Conservation (phyloP, 192 early-diverging fungal genomes). For the Coemansia sp. region DNA sequence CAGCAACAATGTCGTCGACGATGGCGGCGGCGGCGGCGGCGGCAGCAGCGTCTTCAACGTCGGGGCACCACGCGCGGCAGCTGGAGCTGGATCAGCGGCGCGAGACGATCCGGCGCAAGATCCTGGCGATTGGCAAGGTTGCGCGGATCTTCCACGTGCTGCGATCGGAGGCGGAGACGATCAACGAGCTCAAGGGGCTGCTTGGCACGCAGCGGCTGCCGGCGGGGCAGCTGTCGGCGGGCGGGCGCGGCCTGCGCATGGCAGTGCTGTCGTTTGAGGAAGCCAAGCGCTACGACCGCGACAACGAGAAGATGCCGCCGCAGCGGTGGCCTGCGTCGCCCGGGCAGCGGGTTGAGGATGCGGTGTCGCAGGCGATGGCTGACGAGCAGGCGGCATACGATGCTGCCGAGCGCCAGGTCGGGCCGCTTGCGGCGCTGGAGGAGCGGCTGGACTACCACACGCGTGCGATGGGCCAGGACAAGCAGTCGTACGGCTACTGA, state of each 20-base stretch:
- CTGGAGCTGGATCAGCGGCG: constrained; percentile 63
- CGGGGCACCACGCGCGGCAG: not conserved
- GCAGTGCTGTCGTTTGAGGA: constrained; percentile 91
- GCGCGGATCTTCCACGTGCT: constrained; percentile 88
- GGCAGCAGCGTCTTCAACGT: constrained; percentile 1
- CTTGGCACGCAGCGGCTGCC: constrained; percentile 86
- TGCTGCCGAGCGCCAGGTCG: constrained; percentile 27
- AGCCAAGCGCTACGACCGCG: constrained; percentile 84
- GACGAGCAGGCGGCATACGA: constrained; percentile 44
- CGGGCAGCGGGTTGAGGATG: constrained; percentile 32
- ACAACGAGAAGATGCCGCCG: constrained; percentile 93
- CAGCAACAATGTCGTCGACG: not conserved
- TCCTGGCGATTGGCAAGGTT: constrained; percentile 91
- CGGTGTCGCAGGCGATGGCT: constrained; percentile 21
- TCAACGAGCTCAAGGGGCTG: constrained; percentile 91
- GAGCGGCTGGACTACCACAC: constrained; percentile 42
- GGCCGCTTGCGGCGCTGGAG: constrained; percentile 32
- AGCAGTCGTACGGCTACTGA: constrained; percentile 32
- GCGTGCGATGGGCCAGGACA: constrained; percentile 27
- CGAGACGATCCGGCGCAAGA: constrained; percentile 51
- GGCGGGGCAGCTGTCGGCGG: constrained; percentile 81
- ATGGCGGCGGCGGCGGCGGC: not conserved
- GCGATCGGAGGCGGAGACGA: constrained; percentile 87
- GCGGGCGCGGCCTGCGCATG: constrained; percentile 89
- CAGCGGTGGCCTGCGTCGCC: constrained; percentile 17